Evolutionary conservation across 306 rosid genomes (phyloP), one percentile per base, ranked within the genome.

Genomic region (Geum urbanum): DNA sequence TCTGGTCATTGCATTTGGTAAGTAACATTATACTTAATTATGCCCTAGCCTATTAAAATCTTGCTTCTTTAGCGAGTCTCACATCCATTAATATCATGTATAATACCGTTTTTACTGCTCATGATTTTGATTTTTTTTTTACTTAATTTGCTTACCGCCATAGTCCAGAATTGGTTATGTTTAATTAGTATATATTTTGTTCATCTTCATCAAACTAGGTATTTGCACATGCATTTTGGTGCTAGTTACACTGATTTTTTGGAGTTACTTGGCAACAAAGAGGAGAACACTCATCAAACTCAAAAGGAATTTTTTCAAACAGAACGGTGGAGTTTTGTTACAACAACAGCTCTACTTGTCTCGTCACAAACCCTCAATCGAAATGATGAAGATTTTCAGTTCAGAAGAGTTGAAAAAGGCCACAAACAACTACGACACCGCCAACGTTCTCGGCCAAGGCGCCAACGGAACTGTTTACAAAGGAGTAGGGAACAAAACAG

Each of bases 401-500:
- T 61, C 58, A 3, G 79, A 76, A 2, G 79, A 69, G 18, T 65
- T 76, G 11, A 45, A 16, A 1, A 61, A n/a, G 54, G 79, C 79
- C n/a, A 69, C 79, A 6, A 62, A 69, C 18, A 69, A 68, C 4
- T 76, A 40, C 8, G 65, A 69, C 3, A 7, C 41, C 2, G 52
- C 57, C 3, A 76, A 54, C 50, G 24, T 76, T 9, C 54, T 76
- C 11, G 79, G 79, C 19, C 79, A 62, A 53, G 79, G 79, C 41
- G 79, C 71, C 2, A 27, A 69, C 35, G 79, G 70, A 11, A 76
- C 75, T 6, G 70, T 76, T 32, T 69, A 76, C 74, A 69, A 69
- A n/a, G 79, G 79, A 15, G 56, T 76, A 43, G 41, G 45, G 5
- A 43, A 50, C 49, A 60, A 8, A 13, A 39, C 52, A 7, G 71